A percentile compares a stretch with the other conserved stretches of the same genome.
These are phyloP conservation scores for Lecanicillium sp. DNA, from an alignment of 2,329 filamentous ascomycete genomes.

Conservation along the genomic window DNA sequence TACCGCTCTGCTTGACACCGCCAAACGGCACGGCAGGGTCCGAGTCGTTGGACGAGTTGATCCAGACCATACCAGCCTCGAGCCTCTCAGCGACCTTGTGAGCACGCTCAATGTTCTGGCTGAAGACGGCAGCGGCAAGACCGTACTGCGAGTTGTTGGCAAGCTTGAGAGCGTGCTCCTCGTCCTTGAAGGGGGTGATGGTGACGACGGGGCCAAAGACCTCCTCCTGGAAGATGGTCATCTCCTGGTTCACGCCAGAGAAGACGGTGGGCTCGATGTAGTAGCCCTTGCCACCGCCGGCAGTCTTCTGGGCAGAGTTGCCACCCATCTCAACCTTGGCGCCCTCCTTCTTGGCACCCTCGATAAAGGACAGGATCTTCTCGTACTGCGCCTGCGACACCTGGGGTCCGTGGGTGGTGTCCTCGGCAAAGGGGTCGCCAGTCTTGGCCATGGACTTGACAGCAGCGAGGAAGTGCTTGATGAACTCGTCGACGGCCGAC, in stretches of 20 bases:
- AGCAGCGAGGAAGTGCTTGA: conserved; percentile 52
- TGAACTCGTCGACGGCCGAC: conserved; percentile 52
- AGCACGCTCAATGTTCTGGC: conserved; percentile 43
- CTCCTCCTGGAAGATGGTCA: conserved; percentile 38
- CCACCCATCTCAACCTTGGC: conserved; percentile 60
- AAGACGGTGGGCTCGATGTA: conserved; percentile 40
- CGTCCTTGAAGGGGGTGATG: conserved; percentile 32
- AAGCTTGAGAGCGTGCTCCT: conserved; percentile 32
- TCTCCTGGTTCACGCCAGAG: conserved; percentile 30
- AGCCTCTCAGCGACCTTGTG: conserved; percentile 46
- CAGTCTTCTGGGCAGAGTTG: conserved; percentile 30
- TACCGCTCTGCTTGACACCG: conserved; percentile 41
- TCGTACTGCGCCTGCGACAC: conserved; percentile 66
- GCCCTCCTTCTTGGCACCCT: conserved; percentile 62
- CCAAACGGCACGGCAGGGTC: conserved; percentile 37
- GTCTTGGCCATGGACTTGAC: conserved; percentile 54
- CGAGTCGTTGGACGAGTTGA: conserved; percentile 39
- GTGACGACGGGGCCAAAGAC: conserved; percentile 38
- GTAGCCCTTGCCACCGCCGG: conserved; percentile 32
- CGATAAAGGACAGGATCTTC: conserved; percentile 60
- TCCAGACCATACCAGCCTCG: conserved; percentile 52
- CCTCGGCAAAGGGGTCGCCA: conserved; percentile 62
- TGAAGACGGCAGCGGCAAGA: conserved; percentile 55
- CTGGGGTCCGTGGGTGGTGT: conserved; percentile 68
- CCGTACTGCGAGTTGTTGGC: conserved; percentile 52